phyloP scores from a whole-genome alignment of 345 rosid species.

The Viola odorata region DNA sequence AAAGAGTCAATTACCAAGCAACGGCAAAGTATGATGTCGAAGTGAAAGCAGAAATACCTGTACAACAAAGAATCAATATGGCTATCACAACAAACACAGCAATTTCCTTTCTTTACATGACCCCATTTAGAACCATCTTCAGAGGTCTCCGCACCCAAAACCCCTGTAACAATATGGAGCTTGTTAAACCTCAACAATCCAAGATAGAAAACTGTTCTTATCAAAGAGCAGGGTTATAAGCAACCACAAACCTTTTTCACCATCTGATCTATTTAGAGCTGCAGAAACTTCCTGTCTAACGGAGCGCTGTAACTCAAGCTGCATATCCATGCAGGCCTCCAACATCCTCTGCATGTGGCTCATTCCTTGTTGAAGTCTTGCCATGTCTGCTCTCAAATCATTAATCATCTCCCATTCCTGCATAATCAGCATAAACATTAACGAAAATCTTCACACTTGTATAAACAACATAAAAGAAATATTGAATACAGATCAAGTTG shows the following conservation, averaged over 20 bases:
- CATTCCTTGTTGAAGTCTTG: conserved; percentile 96
- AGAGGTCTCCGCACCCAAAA: conserved; percentile 56
- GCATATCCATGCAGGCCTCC: conserved; percentile 99
- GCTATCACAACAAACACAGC: conserved; percentile 94
- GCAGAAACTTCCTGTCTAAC: conserved; percentile 99
- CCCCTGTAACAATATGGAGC: conserved; percentile 35
- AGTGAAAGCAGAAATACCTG: conserved; percentile 45
- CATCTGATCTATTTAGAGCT: conserved; percentile 72
- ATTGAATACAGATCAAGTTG: neutral
- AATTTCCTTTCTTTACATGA: conserved; percentile 87
- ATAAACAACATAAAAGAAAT: neutral
- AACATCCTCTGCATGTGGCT: conserved; percentile 98
- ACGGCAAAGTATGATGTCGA: neutral
- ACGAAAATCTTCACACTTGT: conserved; percentile 6
- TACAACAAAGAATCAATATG: conserved; percentile 92
- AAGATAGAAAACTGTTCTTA: neutral
- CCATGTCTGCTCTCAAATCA: conserved; percentile 89
- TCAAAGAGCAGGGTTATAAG: neutral
- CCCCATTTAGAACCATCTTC: conserved; percentile 94
- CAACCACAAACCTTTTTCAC: conserved; percentile 56
- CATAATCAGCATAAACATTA: conserved; percentile 16
- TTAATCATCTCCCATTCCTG: conserved; percentile 97
- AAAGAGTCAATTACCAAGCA: neutral
- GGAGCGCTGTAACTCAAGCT: conserved; percentile 92
- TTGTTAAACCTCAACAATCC: neutral